A percentile compares a stretch with the other conserved stretches of the same genome.
These are phyloP conservation scores for Trichoderma sp. DNA, from an alignment of 2,329 filamentous ascomycete genomes.

Conservation along the genomic window DNA sequence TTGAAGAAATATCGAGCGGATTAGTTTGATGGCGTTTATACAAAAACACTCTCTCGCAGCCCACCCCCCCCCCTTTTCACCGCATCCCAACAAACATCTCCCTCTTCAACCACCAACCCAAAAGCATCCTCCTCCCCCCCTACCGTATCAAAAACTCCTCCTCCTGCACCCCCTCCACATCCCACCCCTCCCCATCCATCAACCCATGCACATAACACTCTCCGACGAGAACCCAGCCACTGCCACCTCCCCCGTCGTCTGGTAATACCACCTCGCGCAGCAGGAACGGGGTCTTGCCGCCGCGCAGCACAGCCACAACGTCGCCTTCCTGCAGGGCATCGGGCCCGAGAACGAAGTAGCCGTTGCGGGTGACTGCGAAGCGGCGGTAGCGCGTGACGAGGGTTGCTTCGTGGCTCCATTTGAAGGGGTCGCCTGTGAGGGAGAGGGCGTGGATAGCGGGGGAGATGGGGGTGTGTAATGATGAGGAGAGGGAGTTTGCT, in stretches of 20 bases:
- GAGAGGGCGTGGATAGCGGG: slow-evolving; percentile 29
- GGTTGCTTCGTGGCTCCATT: slow-evolving; percentile 37
- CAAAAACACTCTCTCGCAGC: neutral
- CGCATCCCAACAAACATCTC: neutral
- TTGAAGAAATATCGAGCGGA: neutral
- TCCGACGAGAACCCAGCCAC: slow-evolving; percentile 31
- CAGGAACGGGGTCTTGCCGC: slow-evolving; percentile 34
- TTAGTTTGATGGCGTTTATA: neutral
- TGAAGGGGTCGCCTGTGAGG: slow-evolving; percentile 30
- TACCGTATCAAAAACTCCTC: slow-evolving; percentile 31
- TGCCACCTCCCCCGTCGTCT: neutral
- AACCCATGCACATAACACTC: slow-evolving; percentile 39
- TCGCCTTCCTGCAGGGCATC: slow-evolving; percentile 32
- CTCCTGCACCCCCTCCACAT: slow-evolving; percentile 24
- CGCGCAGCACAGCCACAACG: slow-evolving; percentile 32
- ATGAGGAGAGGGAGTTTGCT: slow-evolving; percentile 10
- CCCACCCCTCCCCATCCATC: slow-evolving; percentile 35
- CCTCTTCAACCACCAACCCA: neutral
- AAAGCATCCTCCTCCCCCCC: neutral
- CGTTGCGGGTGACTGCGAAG: slow-evolving; percentile 32
- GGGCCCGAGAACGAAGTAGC: slow-evolving; percentile 35
- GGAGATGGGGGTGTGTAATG: slow-evolving; percentile 18
- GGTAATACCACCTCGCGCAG: slow-evolving; percentile 26
- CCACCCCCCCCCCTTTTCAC: neutral
- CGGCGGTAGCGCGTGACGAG: slow-evolving; percentile 34